Percentiles rank a stretch among this genome's conserved stretches.
Conservation (phyloP, 1,284 basidiomycete genomes). For the Rhodotorula sp. region DNA sequence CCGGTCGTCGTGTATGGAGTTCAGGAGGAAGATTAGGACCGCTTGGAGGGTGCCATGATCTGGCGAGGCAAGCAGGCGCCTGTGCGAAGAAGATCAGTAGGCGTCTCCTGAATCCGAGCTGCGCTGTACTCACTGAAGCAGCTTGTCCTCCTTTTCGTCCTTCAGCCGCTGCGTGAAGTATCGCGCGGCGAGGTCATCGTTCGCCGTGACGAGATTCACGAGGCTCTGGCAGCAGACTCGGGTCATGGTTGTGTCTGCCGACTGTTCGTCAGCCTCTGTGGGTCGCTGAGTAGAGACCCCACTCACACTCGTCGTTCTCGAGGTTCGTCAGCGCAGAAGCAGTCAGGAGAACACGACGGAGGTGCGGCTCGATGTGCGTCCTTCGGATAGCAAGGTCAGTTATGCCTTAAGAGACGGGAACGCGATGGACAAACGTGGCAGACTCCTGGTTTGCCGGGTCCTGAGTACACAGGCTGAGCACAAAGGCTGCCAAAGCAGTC, state of each 20-base stretch:
- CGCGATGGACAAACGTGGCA: conserved; percentile 14
- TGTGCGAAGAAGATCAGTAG: not conserved
- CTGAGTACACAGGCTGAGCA: conserved; percentile 20
- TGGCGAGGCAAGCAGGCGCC: conserved; percentile 29
- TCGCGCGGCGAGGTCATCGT: not conserved
- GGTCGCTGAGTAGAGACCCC: not conserved
- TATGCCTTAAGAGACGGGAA: too few species aligned
- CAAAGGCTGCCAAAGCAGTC: conserved; percentile 24
- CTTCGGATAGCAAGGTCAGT: conserved; percentile 2
- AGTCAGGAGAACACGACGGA: conserved; percentile 13
- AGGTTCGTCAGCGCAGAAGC: conserved; percentile 35
- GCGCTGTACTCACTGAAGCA: conserved; percentile 21
- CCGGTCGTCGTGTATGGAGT: conserved; percentile 18
- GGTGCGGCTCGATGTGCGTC: conserved; percentile 24
- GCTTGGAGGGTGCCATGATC: conserved; percentile 29
- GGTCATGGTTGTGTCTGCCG: conserved; percentile 27
- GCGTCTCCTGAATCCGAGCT: fast-evolving
- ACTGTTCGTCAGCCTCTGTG: not conserved
- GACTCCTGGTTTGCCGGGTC: conserved; percentile 6
- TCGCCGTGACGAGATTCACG: conserved; percentile 33
- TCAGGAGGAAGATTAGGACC: conserved; percentile 35
- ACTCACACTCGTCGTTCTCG: conserved; percentile 23
- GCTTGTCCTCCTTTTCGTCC: conserved; percentile 12
- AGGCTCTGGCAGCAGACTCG: conserved; percentile 32
- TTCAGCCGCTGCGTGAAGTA: conserved; percentile 12